Base-by-base conservation (phyloP, 1,139 yeast species). In the Kazachstania sp. region DNA sequence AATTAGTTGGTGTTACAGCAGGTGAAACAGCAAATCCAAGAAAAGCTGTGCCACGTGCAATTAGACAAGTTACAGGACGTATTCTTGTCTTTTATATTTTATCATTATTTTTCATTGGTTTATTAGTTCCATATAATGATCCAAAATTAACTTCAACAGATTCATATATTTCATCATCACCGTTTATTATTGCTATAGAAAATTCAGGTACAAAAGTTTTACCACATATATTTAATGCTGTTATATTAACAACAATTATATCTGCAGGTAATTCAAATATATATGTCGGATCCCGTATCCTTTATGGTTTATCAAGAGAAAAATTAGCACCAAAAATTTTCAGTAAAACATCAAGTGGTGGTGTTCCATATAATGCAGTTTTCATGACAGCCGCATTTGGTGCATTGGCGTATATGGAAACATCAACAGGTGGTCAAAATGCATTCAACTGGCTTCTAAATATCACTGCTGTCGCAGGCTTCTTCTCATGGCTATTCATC, bases 1-100 rank as follows among this genome's bases (percentile, higher is more conserved):
- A 90, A 67, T 75, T 86, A 55, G 85, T 86, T 30, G 96, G 95
- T 57, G 78, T 90, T 48, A 79, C 95, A 4, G 92, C 95, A 18
- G 95, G 95, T 63, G 97, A 90, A 69, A 77, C 92, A 44, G 74
- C 77, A 44, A 84, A 86, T 66, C 96, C 97, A 49, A 74, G 85
- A 63, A 79, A 77, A 55, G 75, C 94, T 13, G 86, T 90, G 45
- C 96, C 96, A 49, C 75, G 76, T 50, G 96, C 96, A 31, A 85
- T 86, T 59, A 78, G 82, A 59, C 85, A 85, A 61, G 95, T 87
- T 35, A 78, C 87, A 55, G 76, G 79, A 70, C 78, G 97, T 68
- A 86, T 90, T 56, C 66, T 86, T 54, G 70, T 87, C 49, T 85
- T 90, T 64, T 90, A 86, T 73, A 80, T 90, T 60, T 73, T 84